Evolutionary conservation across 2,329 filamentous ascomycete genomes (phyloP).

Genomic region (Cladosporium velox): DNA sequence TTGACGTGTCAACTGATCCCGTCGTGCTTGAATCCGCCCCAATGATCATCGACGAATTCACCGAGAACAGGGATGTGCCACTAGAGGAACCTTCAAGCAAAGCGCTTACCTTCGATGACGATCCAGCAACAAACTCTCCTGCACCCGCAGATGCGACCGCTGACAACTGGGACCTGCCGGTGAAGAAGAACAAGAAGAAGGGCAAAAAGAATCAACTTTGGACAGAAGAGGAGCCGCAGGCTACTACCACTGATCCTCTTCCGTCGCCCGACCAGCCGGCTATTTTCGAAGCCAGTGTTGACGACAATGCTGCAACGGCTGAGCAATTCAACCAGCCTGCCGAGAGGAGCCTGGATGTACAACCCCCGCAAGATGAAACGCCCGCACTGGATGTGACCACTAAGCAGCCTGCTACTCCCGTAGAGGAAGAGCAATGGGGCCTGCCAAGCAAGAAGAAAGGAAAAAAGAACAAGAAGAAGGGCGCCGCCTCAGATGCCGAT

Average conservation of each 20-base stretch:
- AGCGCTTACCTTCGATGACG: not conserved
- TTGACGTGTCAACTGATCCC: not conserved
- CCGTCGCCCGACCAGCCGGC: not conserved
- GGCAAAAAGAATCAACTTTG: constrained; percentile 9
- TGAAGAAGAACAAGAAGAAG: constrained; percentile 25
- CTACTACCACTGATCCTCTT: not conserved
- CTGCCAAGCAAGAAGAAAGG: constrained; percentile 16
- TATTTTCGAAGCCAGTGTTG: not conserved
- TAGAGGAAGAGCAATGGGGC: constrained; percentile 19
- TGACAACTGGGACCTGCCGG: constrained; percentile 28
- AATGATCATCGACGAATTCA: not conserved
- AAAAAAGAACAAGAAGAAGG: constrained; percentile 44
- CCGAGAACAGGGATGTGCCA: not conserved
- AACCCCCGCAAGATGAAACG: not conserved
- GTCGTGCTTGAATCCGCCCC: not conserved
- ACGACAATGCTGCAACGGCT: not conserved
- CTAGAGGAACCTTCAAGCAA: not conserved
- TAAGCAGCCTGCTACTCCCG: not conserved
- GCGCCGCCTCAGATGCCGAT: constrained; percentile 40
- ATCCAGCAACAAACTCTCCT: not conserved
- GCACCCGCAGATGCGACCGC: constrained; percentile 19
- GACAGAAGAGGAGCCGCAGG: constrained; percentile 30
- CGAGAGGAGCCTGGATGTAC: not conserved
- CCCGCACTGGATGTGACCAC: not conserved
- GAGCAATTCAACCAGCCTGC: not conserved